A percentile compares a stretch with the other conserved stretches of the same genome.
These are phyloP conservation scores for Xanthoceras sorbifolium DNA, from an alignment of 345 rosid species.

Conservation along the genomic window DNA sequence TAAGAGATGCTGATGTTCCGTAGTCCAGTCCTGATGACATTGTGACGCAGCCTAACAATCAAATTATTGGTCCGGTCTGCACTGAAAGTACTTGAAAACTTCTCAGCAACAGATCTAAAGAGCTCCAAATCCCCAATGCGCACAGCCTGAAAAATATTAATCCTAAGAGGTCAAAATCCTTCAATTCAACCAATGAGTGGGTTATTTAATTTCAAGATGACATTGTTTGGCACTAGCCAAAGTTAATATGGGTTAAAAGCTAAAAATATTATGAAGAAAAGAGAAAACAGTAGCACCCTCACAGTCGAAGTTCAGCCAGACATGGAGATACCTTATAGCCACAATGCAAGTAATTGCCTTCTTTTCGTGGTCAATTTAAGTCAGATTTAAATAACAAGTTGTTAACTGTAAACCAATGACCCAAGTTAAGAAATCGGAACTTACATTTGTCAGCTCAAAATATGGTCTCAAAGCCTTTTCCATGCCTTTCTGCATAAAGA, in stretches of 20 bases:
- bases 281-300: background rate
- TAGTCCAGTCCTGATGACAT: slow-evolving; percentile 60
- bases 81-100: slow-evolving; percentile 48
- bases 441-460: slow-evolving; percentile 63
- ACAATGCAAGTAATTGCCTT: background rate
- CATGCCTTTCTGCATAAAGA: slow-evolving; percentile 67
- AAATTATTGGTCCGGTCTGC: slow-evolving; percentile 46
- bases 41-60: slow-evolving; percentile 54
- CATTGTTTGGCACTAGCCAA: background rate
- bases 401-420: background rate
- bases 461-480: slow-evolving; percentile 61
- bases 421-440: slow-evolving; percentile 19
- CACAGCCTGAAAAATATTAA: slow-evolving; percentile 46
- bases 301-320: background rate
- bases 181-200: background rate
- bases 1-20: slow-evolving; percentile 62
- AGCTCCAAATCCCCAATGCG: slow-evolving; percentile 63
- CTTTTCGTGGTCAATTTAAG: background rate
- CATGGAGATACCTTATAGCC: background rate
- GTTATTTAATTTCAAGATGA: slow-evolving; percentile 1
- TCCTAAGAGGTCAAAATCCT: background rate
- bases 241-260: background rate
- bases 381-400: background rate
- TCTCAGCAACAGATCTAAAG: slow-evolving; percentile 56
- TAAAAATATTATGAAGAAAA: background rate